A percentile compares a stretch with the other conserved stretches of the same genome.
phyloP scores from a whole-genome alignment of 108 stramenopile genomes.

The Pseudonitzschia delicatissima region DNA sequence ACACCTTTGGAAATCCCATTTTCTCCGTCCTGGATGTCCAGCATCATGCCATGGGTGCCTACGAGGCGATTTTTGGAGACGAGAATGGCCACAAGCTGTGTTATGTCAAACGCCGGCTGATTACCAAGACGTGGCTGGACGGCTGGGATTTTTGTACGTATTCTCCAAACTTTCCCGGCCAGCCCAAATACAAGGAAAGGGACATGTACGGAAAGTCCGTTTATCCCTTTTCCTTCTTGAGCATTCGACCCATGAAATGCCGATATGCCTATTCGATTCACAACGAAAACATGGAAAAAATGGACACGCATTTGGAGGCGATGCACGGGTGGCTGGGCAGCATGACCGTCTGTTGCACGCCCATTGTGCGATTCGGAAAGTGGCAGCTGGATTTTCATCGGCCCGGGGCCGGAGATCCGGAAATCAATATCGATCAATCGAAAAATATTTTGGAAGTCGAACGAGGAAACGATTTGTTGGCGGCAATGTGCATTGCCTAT shows the following conservation, averaged over 20 bases:
- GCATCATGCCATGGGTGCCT: slow-evolving; percentile 38
- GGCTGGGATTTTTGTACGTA: slow-evolving; percentile 55
- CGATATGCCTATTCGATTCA: slow-evolving; percentile 31
- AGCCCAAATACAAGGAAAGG: slow-evolving; percentile 38
- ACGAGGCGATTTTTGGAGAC: slow-evolving; percentile 49
- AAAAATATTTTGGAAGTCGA: slow-evolving; percentile 41
- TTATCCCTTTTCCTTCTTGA: slow-evolving; percentile 41
- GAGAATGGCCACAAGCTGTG: slow-evolving; percentile 42
- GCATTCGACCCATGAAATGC: slow-evolving; percentile 31
- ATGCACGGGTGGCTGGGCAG: slow-evolving; percentile 50
- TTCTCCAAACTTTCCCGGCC: slow-evolving; percentile 37
- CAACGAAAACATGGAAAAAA: slow-evolving; percentile 27
- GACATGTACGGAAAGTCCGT: slow-evolving; percentile 43
- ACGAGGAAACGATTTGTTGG: slow-evolving; percentile 40
- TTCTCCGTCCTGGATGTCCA: slow-evolving; percentile 44
- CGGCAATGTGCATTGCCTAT: slow-evolving; percentile 46
- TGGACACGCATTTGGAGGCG: slow-evolving; percentile 23
- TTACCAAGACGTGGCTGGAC: slow-evolving; percentile 39
- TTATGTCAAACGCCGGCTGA: slow-evolving; percentile 40
- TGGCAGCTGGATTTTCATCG: slow-evolving; percentile 40
- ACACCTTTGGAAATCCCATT: slow-evolving; percentile 39
- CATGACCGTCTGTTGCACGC: slow-evolving; percentile 49
- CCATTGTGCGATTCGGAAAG: slow-evolving; percentile 39
- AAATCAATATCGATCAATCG: slow-evolving; percentile 42
- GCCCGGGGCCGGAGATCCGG: slow-evolving; percentile 27